Base-by-base conservation (phyloP, 1,284 basidiomycete species). In the Tilletia indica region DNA sequence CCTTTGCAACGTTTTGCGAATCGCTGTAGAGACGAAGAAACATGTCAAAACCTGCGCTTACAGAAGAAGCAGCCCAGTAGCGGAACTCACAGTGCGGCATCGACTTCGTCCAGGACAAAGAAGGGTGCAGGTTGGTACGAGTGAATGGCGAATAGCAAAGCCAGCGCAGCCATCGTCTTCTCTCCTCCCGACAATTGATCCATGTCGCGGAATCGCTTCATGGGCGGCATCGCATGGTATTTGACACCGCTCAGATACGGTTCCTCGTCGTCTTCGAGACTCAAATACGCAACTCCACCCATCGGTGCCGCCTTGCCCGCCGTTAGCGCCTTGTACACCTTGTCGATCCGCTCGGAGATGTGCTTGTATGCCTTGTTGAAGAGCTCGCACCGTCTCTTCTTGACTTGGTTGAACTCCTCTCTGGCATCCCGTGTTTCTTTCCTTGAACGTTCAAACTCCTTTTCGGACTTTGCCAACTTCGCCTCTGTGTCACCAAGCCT, bases 131-230 rank as follows among this genome's bases (percentile, higher is more conserved):
- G 97, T 84, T 96, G 94, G 85, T 93, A 99, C 79, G 72, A 77
- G 75, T 99, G 96, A 71, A 99, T 97, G 14, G 96, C 94, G 82
- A 99, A 98, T 38, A 99, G 87, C 21, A 99, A 87, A 0, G 96
- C 95, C 21, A 99, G 87, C 5, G 97, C 96, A 3, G 97, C 97
- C 75, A 99, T 96, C 0, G 96, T 98, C 87, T 98, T 98, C 85
- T 99, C 97, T 34, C 97, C 97, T 69, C 96, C 97, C 0, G 94
- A 98, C 4, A 99, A 87, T 84, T 98, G 95, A 74, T 98, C 95
- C 92, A 99, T 99, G 84, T 99, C 97, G 76, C 95, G 89, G 88
- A 99, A 99, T 5, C 94, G 92, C 85, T 99, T 99, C 90, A 98
- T 96, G 0, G 95, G 95, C 16, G 82, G 82, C 93, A 99, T 99